A percentile compares a stretch with the other conserved stretches of the same genome.
phyloP scores from a whole-genome alignment of 2,329 filamentous ascomycete species.

The Claviceps arundinis region DNA sequence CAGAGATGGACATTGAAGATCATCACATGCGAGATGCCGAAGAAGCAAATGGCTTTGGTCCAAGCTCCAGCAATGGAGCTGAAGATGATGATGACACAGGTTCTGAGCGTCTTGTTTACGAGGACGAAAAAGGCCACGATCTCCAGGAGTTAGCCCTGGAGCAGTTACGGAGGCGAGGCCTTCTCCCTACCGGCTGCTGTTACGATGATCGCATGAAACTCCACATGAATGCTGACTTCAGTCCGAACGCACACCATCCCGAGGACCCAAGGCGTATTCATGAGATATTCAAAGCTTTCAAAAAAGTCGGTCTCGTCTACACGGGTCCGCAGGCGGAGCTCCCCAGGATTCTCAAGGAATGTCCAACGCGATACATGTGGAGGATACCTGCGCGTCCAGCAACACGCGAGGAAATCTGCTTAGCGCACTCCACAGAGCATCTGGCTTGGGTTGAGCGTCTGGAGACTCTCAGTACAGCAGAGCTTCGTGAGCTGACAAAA shows the following conservation, averaged over 20 bases:
- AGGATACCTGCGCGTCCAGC: constrained; percentile 70
- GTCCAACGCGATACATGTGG: constrained; percentile 52
- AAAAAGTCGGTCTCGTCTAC: constrained; percentile 65
- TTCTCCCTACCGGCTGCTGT: constrained; percentile 62
- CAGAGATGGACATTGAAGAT: constrained; percentile 29
- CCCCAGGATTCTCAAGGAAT: constrained; percentile 34
- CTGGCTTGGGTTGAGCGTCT: constrained; percentile 61
- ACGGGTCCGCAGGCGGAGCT: constrained; percentile 43
- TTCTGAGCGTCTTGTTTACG: constrained; percentile 21
- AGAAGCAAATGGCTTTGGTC: constrained; percentile 13
- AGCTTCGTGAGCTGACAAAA: constrained; percentile 55
- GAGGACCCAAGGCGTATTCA: constrained; percentile 90
- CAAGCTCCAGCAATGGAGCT: constrained; percentile 9
- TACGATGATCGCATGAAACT: constrained; percentile 96
- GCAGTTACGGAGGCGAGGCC: constrained; percentile 28
- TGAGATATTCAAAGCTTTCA: constrained; percentile 83
- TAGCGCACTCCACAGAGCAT: constrained; percentile 67
- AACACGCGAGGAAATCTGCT: constrained; percentile 63
- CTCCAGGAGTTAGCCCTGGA: constrained; percentile 24
- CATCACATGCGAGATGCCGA: constrained; percentile 29
- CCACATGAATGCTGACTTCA: constrained; percentile 74
- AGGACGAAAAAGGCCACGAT: constrained; percentile 22
- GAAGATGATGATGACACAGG: constrained; percentile 19
- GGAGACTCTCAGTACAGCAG: constrained; percentile 39
- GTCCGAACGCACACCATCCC: constrained; percentile 67